phyloP scores from a whole-genome alignment of 148 eudicot species.

The Cornus florida region DNA sequence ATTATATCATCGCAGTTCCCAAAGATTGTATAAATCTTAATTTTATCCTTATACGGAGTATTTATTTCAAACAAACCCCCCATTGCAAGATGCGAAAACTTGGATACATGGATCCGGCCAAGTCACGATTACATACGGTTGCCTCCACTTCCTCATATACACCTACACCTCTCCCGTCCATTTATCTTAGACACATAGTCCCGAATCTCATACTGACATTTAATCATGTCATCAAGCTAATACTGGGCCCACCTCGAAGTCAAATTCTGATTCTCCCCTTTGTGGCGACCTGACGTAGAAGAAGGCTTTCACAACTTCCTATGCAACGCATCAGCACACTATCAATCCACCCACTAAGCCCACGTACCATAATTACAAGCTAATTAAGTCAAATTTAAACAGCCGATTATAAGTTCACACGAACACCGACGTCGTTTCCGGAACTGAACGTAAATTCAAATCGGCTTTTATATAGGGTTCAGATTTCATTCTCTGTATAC shows the following conservation, averaged over 20 bases:
- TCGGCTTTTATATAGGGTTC: neutral
- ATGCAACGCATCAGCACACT: neutral
- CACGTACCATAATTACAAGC: neutral
- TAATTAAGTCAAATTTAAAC: neutral
- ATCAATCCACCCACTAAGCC: neutral
- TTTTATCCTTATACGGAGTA: too few species aligned
- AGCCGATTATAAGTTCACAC: neutral
- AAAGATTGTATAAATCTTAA: too few species aligned
- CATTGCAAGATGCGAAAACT: too few species aligned
- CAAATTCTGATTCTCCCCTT: neutral
- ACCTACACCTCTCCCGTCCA: neutral
- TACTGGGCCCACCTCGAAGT: neutral
- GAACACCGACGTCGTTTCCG: neutral
- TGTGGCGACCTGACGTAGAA: slow-evolving; percentile 11
- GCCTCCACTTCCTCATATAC: neutral
- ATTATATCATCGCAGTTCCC: too few species aligned
- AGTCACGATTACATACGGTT: neutral
- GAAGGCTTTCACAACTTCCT: neutral
- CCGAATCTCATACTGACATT: neutral
- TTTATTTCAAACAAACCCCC: too few species aligned
- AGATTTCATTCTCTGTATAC: neutral
- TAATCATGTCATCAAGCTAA: too few species aligned
- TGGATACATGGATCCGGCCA: too few species aligned
- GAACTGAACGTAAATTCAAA: neutral
- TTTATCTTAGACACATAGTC: neutral